Evolutionary conservation across 352 stramenopile genomes (phyloP).

Genomic region (Pilasporangium apinafurcum): DNA sequence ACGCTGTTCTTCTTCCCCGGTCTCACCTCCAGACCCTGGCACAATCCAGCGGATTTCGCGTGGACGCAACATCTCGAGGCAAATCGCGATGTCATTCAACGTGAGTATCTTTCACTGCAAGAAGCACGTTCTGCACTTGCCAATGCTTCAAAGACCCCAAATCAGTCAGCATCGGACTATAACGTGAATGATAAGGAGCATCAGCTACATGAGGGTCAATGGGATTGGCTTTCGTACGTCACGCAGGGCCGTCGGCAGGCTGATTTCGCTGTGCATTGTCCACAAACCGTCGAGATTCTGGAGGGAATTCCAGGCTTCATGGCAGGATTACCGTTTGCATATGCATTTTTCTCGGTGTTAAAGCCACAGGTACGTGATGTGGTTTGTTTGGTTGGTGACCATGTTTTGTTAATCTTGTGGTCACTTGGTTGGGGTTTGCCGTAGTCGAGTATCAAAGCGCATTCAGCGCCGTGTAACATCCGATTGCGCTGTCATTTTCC

Average conservation of each 20-base stretch:
- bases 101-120: slow-evolving; percentile 52
- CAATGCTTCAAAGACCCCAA: not conserved
- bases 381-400: not conserved
- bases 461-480: slow-evolving; percentile 95
- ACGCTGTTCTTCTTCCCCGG: slow-evolving; percentile 80
- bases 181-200: slow-evolving; percentile 68
- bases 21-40: slow-evolving; percentile 55
- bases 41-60: slow-evolving; percentile 47
- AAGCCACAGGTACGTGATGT: slow-evolving; percentile 55
- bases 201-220: slow-evolving; percentile 76
- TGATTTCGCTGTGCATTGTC: slow-evolving; percentile 59
- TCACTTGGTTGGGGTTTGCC: not conserved
- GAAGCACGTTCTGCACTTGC: slow-evolving; percentile 13
- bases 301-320: slow-evolving; percentile 83
- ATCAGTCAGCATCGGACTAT: slow-evolving; percentile 47
- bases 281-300: slow-evolving; percentile 59
- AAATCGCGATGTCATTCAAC: slow-evolving; percentile 50
- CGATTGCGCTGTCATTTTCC: slow-evolving; percentile 93
- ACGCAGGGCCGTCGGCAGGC: slow-evolving; percentile 58
- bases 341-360: slow-evolving; percentile 95
- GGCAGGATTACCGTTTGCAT: slow-evolving; percentile 90
- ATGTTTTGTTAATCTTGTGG: not conserved
- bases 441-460: slow-evolving; percentile 85
- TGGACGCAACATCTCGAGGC: slow-evolving; percentile 48
- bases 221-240: slow-evolving; percentile 93